A percentile compares a stretch with the other conserved stretches of the same genome.
Evolutionary conservation across 805 yeast genomes (phyloP).

Genomic region (Metschnikowia anglica): DNA sequence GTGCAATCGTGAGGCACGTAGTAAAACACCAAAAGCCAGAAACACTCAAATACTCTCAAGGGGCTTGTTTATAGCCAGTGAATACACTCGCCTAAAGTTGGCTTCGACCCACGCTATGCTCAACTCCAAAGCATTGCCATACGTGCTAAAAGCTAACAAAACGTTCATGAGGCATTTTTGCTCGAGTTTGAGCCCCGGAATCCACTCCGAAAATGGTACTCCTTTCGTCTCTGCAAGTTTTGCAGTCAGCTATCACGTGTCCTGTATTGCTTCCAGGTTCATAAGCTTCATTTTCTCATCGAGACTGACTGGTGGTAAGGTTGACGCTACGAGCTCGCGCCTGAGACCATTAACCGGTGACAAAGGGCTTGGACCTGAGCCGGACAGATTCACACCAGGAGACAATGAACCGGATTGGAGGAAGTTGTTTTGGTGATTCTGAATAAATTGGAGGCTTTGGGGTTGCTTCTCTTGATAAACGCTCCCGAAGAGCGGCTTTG

Average conservation of each 20-base stretch:
- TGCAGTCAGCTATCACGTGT: neutral
- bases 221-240: neutral
- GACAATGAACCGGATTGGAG: conserved; percentile 15
- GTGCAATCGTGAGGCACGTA: too few relatives aligned
- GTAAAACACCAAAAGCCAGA: too few relatives aligned
- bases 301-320: conserved; percentile 42
- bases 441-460: neutral
- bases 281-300: conserved; percentile 45
- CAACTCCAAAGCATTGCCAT: too few relatives aligned
- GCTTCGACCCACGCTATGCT: too few relatives aligned
- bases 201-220: neutral
- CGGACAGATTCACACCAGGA: conserved; percentile 1
- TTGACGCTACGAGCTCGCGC: conserved; percentile 12
- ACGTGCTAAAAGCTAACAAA: too few relatives aligned
- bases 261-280: conserved; percentile 26
- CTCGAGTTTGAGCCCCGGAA: too few relatives aligned
- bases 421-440: conserved; percentile 21
- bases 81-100: too few relatives aligned
- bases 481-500: conserved; percentile 35
- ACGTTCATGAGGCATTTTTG: too few relatives aligned
- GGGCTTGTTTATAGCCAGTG: too few relatives aligned
- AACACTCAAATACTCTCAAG: too few relatives aligned
- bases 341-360: neutral
- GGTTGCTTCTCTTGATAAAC: conserved; percentile 23
- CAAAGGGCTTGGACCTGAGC: neutral